Conservation (phyloP, 2,329 filamentous ascomycete species). For the Fusarium sp. region DNA sequence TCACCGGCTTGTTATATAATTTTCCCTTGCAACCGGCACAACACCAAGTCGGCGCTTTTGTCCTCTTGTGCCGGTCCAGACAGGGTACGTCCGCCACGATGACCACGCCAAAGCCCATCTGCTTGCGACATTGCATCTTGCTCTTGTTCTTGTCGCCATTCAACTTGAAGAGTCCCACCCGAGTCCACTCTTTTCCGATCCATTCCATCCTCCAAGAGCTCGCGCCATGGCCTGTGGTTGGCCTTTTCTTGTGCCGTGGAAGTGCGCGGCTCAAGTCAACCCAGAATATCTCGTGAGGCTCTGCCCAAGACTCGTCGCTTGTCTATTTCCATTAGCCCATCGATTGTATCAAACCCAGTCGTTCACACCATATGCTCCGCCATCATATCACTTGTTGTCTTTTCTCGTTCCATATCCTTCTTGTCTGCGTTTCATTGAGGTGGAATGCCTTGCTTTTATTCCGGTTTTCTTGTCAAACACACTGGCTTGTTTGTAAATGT, state of each 20-base stretch:
- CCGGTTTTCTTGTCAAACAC: conserved; percentile 44
- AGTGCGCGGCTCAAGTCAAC: conserved; percentile 37
- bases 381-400: conserved; percentile 31
- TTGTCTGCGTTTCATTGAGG: conserved; percentile 30
- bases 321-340: conserved; percentile 46
- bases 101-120: conserved; percentile 33
- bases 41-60: conserved; percentile 35
- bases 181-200: conserved; percentile 44
- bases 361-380: conserved; percentile 41
- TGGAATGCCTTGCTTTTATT: conserved; percentile 48
- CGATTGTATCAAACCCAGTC: conserved; percentile 35
- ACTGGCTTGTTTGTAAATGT: conserved; percentile 50
- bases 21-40: conserved; percentile 22
- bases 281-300: conserved; percentile 42
- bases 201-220: conserved; percentile 12
- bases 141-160: conserved; percentile 26
- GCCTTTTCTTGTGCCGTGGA: conserved; percentile 26
- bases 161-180: conserved; percentile 33
- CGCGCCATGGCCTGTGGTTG: conserved; percentile 27
- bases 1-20: conserved; percentile 38
- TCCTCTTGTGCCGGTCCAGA: conserved; percentile 38
- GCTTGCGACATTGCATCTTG: conserved; percentile 32
- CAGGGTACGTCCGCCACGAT: conserved; percentile 42
- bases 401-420: conserved; percentile 4
- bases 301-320: conserved; percentile 36